Conservation (phyloP, 31 red algal species). For the Bonnemaisonia californica region DNA sequence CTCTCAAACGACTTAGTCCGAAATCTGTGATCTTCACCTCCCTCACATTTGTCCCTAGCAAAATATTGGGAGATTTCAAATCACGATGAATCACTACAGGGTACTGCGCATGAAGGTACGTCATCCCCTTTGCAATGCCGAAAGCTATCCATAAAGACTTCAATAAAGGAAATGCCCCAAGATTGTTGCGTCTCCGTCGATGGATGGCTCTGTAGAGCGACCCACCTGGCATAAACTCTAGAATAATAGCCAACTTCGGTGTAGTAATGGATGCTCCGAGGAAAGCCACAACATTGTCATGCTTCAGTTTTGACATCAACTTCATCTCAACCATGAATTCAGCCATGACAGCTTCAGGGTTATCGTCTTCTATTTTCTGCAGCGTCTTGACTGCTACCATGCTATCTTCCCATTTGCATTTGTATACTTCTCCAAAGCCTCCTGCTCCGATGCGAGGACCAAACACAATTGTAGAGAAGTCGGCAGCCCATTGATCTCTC, state of each 20-base stretch:
- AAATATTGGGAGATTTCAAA: conserved; percentile 87
- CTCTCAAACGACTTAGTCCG: conserved; percentile 69
- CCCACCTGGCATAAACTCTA: conserved; percentile 85
- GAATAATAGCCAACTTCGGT: conserved; percentile 76
- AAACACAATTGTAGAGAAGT: conserved; percentile 57
- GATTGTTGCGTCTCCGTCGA: conserved; percentile 45
- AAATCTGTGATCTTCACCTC: conserved; percentile 85
- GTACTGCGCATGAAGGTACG: conserved; percentile 75
- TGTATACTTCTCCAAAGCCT: conserved; percentile 91
- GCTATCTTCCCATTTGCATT: conserved; percentile 71
- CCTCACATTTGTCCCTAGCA: conserved; percentile 68
- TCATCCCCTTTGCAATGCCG: conserved; percentile 81
- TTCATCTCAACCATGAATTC: conserved; percentile 94
- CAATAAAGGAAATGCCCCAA: conserved; percentile 58
- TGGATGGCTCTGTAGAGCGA: conserved; percentile 84
- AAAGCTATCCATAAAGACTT: conserved; percentile 80
- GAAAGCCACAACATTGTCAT: conserved; percentile 83
- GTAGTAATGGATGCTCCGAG: conserved; percentile 61
- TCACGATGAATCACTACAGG: conserved; percentile 83
- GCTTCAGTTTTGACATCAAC: conserved; percentile 72
- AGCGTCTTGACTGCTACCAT: conserved; percentile 89
- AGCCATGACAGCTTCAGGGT: conserved; percentile 55
- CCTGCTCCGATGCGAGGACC: conserved; percentile 79
- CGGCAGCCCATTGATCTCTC: conserved; percentile 69
- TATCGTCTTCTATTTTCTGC: conserved; percentile 78